Evolutionary conservation across 805 yeast species (phyloP), one percentile per base, ranked within the genome.

Genomic region (Saturnispora silvae): DNA sequence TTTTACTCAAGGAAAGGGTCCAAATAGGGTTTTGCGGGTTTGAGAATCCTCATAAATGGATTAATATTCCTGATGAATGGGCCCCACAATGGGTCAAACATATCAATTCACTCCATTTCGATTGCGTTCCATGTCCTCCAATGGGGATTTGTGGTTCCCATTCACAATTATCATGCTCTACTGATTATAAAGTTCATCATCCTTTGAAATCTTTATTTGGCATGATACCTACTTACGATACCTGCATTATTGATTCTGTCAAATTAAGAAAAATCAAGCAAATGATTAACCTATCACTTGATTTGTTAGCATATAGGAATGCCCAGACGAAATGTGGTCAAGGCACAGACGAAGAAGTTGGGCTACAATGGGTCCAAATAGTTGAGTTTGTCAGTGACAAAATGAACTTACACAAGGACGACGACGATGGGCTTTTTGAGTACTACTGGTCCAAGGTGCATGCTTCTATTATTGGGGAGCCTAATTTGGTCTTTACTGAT

Each of bases 61-160:
- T 37, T 27, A 20, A 19, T 15, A 8, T 27, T 7, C 19, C 20
- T 4, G 6, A 15, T 9, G 17, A 19, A 30, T n/a, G 20, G 9
- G 17, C 25, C 19, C 18, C 20, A n/a, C 15, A 30, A 46, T 7
- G 51, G 53, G 0, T 45, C 52, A 29, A 40, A 70, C 20, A 49
- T 56, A n/a, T 39, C 46, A 10, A 26, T 68, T 5, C 81, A 79
- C 25, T 54, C 81, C 34, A 67, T 32, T 89, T 95, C 3, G 37
- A 48, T 0, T 89, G 98, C 59, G 61, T 75, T 3, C 72, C 72
- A 14, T 89, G 97, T 55, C 97, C 97, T 1, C 69, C 67, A 2
- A 80, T 87, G 57, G 92, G 87, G 0, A 63, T 75, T 31, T 89
- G 97, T 57, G 77, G 67, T 46, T 72, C 77, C 18, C 56, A 67